These are phyloP conservation scores for Leccinum incarnatum DNA, from an alignment of 768 basidiomycete species.

Conservation along the genomic window DNA sequence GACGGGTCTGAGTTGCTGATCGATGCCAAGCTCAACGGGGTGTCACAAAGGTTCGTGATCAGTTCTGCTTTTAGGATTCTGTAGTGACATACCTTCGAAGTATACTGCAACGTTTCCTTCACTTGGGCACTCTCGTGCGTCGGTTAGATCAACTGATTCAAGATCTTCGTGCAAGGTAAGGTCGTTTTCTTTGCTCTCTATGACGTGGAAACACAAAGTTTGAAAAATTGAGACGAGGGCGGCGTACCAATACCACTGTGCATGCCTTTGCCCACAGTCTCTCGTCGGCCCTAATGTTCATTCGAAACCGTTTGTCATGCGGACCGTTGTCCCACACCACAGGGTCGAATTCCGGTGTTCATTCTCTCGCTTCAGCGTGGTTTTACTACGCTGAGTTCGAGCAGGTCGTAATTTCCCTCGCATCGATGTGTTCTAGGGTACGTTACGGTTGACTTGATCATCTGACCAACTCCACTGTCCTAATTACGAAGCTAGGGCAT, in stretches of 20 bases:
- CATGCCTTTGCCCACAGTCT: constrained; percentile 68
- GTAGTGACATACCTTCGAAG: constrained; percentile 33
- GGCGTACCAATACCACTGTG: constrained; percentile 47
- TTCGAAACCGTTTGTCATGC: constrained; percentile 45
- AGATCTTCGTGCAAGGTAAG: constrained; percentile 49
- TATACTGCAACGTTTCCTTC: constrained; percentile 58
- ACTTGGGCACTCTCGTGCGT: constrained; percentile 64
- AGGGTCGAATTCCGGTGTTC: constrained; percentile 5
- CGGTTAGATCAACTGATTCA: constrained; percentile 58
- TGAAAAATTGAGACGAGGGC: constrained; percentile 37
- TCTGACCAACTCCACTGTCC: neutral
- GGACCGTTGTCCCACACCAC: constrained; percentile 37
- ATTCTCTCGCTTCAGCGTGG: constrained; percentile 45
- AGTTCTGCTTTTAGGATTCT: constrained; percentile 1
- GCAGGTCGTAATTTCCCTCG: constrained; percentile 49
- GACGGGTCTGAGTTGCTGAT: constrained; percentile 42
- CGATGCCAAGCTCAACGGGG: constrained; percentile 54
- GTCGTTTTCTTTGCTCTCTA: neutral
- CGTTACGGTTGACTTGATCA: constrained; percentile 16
- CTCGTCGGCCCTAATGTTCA: constrained; percentile 49
- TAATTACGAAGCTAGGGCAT: constrained; percentile 27
- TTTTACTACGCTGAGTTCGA: constrained; percentile 49
- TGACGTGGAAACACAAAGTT: constrained; percentile 5
- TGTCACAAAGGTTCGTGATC: constrained; percentile 52
- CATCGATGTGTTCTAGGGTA: constrained; percentile 60